Conservation (phyloP, 192 early-diverging fungal genomes). For the Mycoemilia scoparia region DNA sequence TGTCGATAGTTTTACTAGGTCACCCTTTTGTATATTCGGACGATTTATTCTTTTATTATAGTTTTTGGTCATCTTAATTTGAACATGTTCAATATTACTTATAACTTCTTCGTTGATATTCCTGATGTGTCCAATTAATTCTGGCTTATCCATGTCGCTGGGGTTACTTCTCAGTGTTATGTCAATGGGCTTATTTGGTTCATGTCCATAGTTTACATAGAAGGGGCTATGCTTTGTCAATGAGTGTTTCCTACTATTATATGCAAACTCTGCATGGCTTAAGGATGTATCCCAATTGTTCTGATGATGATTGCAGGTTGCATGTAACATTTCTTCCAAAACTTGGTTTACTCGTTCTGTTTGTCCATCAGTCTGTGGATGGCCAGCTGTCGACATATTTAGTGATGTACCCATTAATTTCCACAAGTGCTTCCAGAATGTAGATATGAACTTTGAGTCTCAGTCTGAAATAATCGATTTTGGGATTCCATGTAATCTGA, state of each 20-base stretch:
- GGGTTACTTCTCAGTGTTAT: no score
- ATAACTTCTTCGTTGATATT: background rate
- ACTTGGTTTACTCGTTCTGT: conserved; percentile 4
- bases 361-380: conserved; percentile 8
- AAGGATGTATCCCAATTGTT: conserved; percentile 2
- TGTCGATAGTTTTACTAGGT: background rate
- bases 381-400: background rate
- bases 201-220: conserved; percentile 2
- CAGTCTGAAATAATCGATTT: conserved; percentile 6
- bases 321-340: conserved; percentile 3
- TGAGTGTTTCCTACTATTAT: background rate
- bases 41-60: background rate
- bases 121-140: background rate
- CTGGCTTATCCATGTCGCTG: background rate
- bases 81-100: background rate
- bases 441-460: conserved; percentile 6
- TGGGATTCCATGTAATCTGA: conserved; percentile 7
- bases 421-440: conserved; percentile 2
- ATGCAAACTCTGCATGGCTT: conserved; percentile 2
- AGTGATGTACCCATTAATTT: conserved; percentile 1
- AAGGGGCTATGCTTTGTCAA: conserved; percentile 2
- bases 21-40: background rate
- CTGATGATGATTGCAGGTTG: conserved; percentile 1
- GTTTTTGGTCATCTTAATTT: background rate
- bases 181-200: no score